A percentile compares a stretch with the other conserved stretches of the same genome.
Evolutionary conservation across 805 yeast genomes (phyloP).

Genomic region (Suhomyces emberorum): DNA sequence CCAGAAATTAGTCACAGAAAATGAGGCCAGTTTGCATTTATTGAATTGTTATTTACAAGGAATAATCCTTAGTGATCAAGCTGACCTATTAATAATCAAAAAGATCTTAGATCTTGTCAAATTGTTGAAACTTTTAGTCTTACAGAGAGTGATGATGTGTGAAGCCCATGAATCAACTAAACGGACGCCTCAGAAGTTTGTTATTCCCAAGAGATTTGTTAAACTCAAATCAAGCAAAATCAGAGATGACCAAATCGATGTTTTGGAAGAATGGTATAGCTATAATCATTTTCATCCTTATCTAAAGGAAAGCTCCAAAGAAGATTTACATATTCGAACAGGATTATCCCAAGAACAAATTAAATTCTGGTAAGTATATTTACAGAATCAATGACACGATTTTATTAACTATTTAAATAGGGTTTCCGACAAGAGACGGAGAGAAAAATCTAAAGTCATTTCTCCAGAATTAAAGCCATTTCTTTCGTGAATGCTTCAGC

Average conservation of each 20-base stretch:
- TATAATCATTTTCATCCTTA: background rate
- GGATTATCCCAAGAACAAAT: background rate
- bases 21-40: too few species aligned
- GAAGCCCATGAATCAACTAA: too few species aligned
- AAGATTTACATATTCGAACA: background rate
- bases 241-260: background rate
- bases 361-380: conserved; percentile 1
- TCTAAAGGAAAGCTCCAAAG: background rate
- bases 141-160: too few species aligned
- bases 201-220: too few species aligned
- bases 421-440: conserved; percentile 1
- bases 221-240: too few species aligned
- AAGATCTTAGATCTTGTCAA: too few species aligned
- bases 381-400: background rate
- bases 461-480: conserved; percentile 1
- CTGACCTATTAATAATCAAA: too few species aligned
- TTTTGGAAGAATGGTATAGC: conserved; percentile 1
- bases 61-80: too few species aligned
- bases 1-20: too few species aligned
- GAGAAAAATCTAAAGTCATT: background rate
- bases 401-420: background rate
- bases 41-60: too few species aligned
- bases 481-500: background rate
- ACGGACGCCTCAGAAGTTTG: too few species aligned
- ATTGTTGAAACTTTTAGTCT: too few species aligned